phyloP scores from a whole-genome alignment of 768 basidiomycete species.

The Suillus variegatus region DNA sequence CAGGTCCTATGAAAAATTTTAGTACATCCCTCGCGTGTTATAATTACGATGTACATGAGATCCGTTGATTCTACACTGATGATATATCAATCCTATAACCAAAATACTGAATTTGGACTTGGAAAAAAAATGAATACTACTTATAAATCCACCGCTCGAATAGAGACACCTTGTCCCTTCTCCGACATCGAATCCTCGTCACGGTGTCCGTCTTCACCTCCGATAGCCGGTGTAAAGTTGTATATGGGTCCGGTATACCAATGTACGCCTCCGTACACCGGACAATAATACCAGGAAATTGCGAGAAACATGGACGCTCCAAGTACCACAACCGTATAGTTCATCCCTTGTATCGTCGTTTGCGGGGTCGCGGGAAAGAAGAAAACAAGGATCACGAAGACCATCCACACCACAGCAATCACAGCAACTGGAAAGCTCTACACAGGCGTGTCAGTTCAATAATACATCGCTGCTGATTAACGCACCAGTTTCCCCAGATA shows the following conservation, averaged over 20 bases:
- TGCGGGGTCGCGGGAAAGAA: slow-evolving; percentile 18
- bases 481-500: neutral
- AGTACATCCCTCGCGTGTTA: too few species aligned
- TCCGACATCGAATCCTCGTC: neutral
- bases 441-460: neutral
- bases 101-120: too few species aligned
- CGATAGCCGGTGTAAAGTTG: slow-evolving; percentile 5
- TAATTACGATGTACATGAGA: too few species aligned
- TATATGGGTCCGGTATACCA: slow-evolving; percentile 32
- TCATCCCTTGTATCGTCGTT: neutral
- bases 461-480: neutral
- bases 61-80: too few species aligned
- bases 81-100: too few species aligned
- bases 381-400: slow-evolving; percentile 33
- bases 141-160: neutral
- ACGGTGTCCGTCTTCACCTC: neutral
- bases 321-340: slow-evolving; percentile 10
- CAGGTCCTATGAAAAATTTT: too few species aligned
- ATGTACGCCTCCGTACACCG: slow-evolving; percentile 26
- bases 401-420: slow-evolving; percentile 37
- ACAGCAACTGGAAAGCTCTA: slow-evolving; percentile 32
- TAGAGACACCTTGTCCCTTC: neutral
- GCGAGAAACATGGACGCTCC: slow-evolving; percentile 30
- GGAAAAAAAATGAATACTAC: neutral
- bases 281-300: slow-evolving; percentile 10